Evolutionary conservation across 1,284 basidiomycete species (phyloP).

Genomic region (Melampsora americana): DNA sequence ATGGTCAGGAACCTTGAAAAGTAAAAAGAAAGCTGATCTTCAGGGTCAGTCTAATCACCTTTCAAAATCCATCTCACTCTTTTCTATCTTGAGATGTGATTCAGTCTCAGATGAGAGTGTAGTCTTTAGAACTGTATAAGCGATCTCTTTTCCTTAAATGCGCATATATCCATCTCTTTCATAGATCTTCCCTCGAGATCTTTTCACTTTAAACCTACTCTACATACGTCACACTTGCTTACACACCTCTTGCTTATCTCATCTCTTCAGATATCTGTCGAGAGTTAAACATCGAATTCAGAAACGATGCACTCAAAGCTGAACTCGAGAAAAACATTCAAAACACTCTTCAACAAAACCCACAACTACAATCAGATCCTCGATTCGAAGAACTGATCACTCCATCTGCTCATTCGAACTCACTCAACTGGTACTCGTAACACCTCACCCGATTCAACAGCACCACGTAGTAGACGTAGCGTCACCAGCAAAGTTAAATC

Average conservation of each 20-base stretch:
- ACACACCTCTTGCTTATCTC: neutral
- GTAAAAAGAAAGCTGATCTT: constrained; percentile 39
- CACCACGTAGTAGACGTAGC: no score
- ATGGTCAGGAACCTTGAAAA: constrained; percentile 38
- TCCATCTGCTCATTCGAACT: neutral
- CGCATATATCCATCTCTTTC: constrained; percentile 35
- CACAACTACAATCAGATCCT: constrained; percentile 10
- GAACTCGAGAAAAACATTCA: constrained; percentile 37
- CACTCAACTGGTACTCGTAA: neutral
- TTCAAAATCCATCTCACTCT: no score
- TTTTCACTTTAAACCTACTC: neutral
- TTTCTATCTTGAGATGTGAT: no score
- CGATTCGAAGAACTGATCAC: constrained; percentile 23
- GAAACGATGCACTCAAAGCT: constrained; percentile 30
- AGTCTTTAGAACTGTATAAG: no score
- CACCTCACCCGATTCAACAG: constrained; percentile 11
- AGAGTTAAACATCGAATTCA: constrained; percentile 25
- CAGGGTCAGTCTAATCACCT: constrained; percentile 16
- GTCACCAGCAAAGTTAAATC: neutral
- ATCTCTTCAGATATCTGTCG: constrained; percentile 26
- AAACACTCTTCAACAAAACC: constrained; percentile 15
- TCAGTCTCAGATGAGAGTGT: no score
- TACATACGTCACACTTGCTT: neutral
- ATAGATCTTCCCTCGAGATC: neutral
- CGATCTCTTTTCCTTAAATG: no score